Percentiles rank a stretch among this genome's conserved stretches.
Conservation (phyloP, 257 asterid species). For the Solanum clarkiae region DNA sequence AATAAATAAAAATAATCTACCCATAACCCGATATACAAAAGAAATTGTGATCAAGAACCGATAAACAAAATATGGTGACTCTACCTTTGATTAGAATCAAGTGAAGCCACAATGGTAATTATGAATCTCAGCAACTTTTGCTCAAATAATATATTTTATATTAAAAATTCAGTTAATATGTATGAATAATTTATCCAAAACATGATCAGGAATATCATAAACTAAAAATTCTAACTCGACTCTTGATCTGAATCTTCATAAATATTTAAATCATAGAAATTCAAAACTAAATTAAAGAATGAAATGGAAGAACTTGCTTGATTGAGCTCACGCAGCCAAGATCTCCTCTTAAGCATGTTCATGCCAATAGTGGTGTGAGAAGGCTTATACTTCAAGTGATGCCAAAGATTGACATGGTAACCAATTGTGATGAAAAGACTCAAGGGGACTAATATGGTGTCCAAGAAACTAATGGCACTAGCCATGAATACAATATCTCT, state of each 20-base stretch:
- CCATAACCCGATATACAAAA: not conserved
- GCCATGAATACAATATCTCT: slow-evolving; percentile 3
- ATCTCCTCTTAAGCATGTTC: slow-evolving; percentile 35
- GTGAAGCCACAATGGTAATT: not conserved
- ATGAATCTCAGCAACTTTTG: not conserved
- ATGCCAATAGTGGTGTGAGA: slow-evolving; percentile 42
- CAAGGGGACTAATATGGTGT: slow-evolving; percentile 50
- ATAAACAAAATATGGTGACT: not conserved
- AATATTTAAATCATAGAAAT: not conserved
- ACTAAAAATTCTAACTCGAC: not conserved
- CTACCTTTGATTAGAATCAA: not conserved
- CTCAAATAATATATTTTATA: not conserved
- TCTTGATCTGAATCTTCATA: not conserved
- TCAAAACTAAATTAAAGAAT: not conserved
- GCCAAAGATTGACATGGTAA: slow-evolving; percentile 73
- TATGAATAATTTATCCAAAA: not conserved
- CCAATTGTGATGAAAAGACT: slow-evolving; percentile 63
- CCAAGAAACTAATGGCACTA: slow-evolving; percentile 21
- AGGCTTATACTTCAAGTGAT: slow-evolving; percentile 37
- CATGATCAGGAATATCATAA: not conserved
- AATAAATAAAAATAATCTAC: not conserved
- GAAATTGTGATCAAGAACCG: not conserved
- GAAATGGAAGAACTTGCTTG: slow-evolving; percentile 22
- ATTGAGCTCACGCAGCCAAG: slow-evolving; percentile 51
- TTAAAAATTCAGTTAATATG: not conserved